A percentile compares a stretch with the other conserved stretches of the same genome.
Evolutionary conservation across 805 yeast species (phyloP).

Genomic region (Brettanomyces nanus): DNA sequence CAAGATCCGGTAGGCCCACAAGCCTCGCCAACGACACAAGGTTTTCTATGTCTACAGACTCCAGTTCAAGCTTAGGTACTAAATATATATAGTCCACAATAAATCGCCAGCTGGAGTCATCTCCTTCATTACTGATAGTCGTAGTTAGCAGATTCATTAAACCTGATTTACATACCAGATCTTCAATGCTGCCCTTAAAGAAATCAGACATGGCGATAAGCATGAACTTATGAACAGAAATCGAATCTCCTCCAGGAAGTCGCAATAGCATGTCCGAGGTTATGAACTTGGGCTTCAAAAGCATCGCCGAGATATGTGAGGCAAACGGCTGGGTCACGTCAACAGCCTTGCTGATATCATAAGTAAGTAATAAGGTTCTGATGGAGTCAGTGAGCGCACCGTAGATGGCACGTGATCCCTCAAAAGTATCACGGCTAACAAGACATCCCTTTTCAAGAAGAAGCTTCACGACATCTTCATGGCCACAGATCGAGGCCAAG

Average conservation of each 20-base stretch:
- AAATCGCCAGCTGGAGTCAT: conserved; percentile 26
- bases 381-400: conserved; percentile 70
- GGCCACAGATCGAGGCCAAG: conserved; percentile 71
- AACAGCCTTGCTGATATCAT: conserved; percentile 60
- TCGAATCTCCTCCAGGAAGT: conserved; percentile 11
- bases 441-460: conserved; percentile 61
- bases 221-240: conserved; percentile 31
- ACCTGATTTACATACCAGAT: not conserved
- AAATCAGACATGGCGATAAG: conserved; percentile 14
- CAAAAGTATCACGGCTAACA: conserved; percentile 75
- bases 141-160: too few relatives aligned
- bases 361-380: conserved; percentile 46
- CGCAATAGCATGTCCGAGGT: conserved; percentile 28
- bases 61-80: conserved; percentile 25
- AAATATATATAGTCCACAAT: conserved; percentile 21
- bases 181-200: conserved; percentile 1
- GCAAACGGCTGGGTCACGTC: conserved; percentile 69
- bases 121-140: conserved; percentile 7
- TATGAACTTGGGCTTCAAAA: conserved; percentile 19
- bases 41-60: conserved; percentile 19
- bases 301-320: conserved; percentile 50
- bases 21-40: conserved; percentile 29
- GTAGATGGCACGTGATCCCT: conserved; percentile 69
- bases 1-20: conserved; percentile 28
- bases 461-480: conserved; percentile 50